Evolutionary conservation across 2,329 filamentous ascomycete genomes (phyloP), one percentile per base, ranked within the genome.

Genomic region (Knufia petricola): DNA sequence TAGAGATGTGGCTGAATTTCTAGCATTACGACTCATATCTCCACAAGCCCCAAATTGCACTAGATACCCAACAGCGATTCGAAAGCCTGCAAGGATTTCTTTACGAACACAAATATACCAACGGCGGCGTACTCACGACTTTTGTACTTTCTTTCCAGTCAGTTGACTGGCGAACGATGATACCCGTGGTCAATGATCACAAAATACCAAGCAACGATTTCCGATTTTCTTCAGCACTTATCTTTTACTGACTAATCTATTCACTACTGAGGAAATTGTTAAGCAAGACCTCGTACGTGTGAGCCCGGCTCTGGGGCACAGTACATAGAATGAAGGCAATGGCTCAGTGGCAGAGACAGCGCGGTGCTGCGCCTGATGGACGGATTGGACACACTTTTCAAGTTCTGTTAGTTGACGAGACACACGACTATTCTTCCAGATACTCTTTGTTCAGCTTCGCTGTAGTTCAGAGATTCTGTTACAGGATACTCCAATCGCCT

Each of bases 1-100:
- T 60, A 32, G 58, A 60, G 50, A 58, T 60, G 56, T 58, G 57
- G 56, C 46, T 60, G 23, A 58, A 59, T 48, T 59, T 56, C 40
- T 59, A 53, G 56, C 24, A 17, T 26, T 21, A 10, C 26, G 15
- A 36, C 10, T n/a, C 12, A 26, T 32, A 42, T 26, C 45, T 31
- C 45, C 30, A 40, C 28, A 31, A 46, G 41, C 41, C 50, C 42
- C 40, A 57, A 49, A 52, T 54, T 56, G 50, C 38, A 52, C 46
- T 44, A 52, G 40, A 55, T 54, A 54, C 46, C 50, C 48, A 42
- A 39, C 38, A 32, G 45, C 28, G 38, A 24, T 42, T 51, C 45
- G 34, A 19, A 39, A 30, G 21, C 13, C 34, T 36, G 28, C 19
- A 19, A 45, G 49, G 28, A 43, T 48, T 41, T 49, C 42, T 28